Percentiles rank a stretch among this genome's conserved stretches.
phyloP scores from a whole-genome alignment of 495 filamentous ascomycete genomes.

The Parathielavia hyrcaniae region DNA sequence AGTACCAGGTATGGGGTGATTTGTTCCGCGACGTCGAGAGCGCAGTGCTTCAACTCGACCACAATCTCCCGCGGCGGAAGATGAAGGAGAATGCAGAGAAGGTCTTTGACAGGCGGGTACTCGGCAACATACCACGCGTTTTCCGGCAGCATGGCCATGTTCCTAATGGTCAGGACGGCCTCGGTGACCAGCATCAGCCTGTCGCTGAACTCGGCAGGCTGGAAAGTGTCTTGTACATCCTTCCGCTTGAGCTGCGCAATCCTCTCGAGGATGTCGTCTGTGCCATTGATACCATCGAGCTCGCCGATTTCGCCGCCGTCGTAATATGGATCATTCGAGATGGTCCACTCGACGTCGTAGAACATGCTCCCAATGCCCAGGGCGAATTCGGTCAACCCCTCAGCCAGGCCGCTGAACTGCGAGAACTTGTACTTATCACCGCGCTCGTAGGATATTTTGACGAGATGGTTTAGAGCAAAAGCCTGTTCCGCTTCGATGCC shows the following conservation, averaged over 20 bases:
- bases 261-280: slow-evolving; percentile 63
- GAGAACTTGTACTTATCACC: slow-evolving; percentile 96
- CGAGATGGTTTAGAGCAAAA: slow-evolving; percentile 84
- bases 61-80: slow-evolving; percentile 67
- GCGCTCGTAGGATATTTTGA: slow-evolving; percentile 89
- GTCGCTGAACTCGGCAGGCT: slow-evolving; percentile 65
- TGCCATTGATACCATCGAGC: slow-evolving; percentile 72
- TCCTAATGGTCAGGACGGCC: slow-evolving; percentile 79
- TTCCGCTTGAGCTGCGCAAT: slow-evolving; percentile 50
- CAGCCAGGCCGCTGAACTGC: slow-evolving; percentile 79
- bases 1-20: slow-evolving; percentile 73
- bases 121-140: slow-evolving; percentile 79
- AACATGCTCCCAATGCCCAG: slow-evolving; percentile 67
- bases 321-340: slow-evolving; percentile 58
- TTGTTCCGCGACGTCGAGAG: slow-evolving; percentile 88
- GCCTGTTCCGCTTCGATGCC: slow-evolving; percentile 74
- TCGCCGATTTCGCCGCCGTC: slow-evolving; percentile 46
- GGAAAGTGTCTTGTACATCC: slow-evolving; percentile 62
- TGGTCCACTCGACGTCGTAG: slow-evolving; percentile 74
- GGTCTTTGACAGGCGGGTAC: slow-evolving; percentile 64
- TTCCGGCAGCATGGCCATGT: slow-evolving; percentile 84
- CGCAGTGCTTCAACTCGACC: slow-evolving; percentile 84
- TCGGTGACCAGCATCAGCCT: slow-evolving; percentile 71
- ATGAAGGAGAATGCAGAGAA: slow-evolving; percentile 73
- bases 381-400: slow-evolving; percentile 78